Conservation (phyloP, 2,329 filamentous ascomycete species). For the Sclerotinia trifoliorum region DNA sequence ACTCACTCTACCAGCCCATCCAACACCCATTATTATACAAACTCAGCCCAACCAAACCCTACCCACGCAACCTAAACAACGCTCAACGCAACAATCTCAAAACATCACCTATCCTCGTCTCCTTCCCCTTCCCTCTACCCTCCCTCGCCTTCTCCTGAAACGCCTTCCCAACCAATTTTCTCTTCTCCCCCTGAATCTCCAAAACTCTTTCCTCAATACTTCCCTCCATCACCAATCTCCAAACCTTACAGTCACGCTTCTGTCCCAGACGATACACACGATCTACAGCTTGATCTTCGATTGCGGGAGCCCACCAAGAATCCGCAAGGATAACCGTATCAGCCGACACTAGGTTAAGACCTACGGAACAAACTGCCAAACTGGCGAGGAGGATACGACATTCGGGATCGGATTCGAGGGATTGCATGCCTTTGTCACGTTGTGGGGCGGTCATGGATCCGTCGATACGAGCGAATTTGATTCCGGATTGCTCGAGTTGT, state of each 20-base stretch:
- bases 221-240: conserved; percentile 76
- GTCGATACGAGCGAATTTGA: conserved; percentile 71
- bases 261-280: conserved; percentile 85
- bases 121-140: conserved; percentile 52
- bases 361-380: conserved; percentile 78
- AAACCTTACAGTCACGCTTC: conserved; percentile 73
- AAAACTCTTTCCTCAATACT: conserved; percentile 81
- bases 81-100: conserved; percentile 43
- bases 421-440: conserved; percentile 70
- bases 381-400: conserved; percentile 79
- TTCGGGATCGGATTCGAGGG: conserved; percentile 63
- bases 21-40: not conserved
- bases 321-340: conserved; percentile 83
- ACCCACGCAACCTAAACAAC: not conserved
- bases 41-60: no score
- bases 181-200: conserved; percentile 74
- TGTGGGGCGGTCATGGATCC: conserved; percentile 70
- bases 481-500: conserved; percentile 59
- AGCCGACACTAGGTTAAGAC: conserved; percentile 80
- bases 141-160: conserved; percentile 68
- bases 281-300: conserved; percentile 89
- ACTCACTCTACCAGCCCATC: not conserved
- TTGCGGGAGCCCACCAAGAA: conserved; percentile 89
- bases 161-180: conserved; percentile 72
- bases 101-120: conserved; percentile 56